Conservation (phyloP, 768 basidiomycete genomes). For the Tubosaeta brunneosetosa region DNA sequence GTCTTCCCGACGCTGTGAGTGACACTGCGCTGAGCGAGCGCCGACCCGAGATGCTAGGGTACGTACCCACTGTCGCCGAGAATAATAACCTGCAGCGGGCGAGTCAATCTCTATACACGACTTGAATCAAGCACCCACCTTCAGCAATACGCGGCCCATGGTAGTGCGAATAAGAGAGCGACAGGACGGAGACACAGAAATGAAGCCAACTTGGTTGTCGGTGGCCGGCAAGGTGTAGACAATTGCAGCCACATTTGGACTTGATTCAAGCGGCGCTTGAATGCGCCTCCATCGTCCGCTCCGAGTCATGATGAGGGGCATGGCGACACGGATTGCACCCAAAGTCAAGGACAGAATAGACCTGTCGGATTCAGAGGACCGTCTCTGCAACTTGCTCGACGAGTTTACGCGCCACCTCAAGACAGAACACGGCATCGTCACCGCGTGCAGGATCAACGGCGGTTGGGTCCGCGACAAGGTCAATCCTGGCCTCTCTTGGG, state of each 20-base stretch:
- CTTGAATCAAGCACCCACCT: constrained; percentile 43
- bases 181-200: neutral
- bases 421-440: constrained; percentile 46
- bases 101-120: constrained; percentile 7
- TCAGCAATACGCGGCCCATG: constrained; percentile 86
- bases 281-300: neutral
- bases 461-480: constrained; percentile 99
- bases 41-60: neutral
- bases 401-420: constrained; percentile 62
- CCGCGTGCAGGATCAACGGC: constrained; percentile 86
- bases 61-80: constrained; percentile 93
- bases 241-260: constrained; percentile 13
- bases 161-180: constrained; percentile 7
- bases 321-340: constrained; percentile 32
- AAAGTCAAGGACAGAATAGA: constrained; percentile 38
- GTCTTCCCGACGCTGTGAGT: constrained; percentile 89
- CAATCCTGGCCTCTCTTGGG: constrained; percentile 17
- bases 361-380: constrained; percentile 64
- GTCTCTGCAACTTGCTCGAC: constrained; percentile 74
- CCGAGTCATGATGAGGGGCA: constrained; percentile 13
- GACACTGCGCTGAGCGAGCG: constrained; percentile 6
- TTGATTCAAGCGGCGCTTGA: constrained; percentile 25
- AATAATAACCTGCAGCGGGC: constrained; percentile 78
- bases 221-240: constrained; percentile 15
- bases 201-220: constrained; percentile 1